These are phyloP conservation scores for Cystofilobasidium bisporidii DNA, from an alignment of 768 basidiomycete genomes.

Conservation along the genomic window DNA sequence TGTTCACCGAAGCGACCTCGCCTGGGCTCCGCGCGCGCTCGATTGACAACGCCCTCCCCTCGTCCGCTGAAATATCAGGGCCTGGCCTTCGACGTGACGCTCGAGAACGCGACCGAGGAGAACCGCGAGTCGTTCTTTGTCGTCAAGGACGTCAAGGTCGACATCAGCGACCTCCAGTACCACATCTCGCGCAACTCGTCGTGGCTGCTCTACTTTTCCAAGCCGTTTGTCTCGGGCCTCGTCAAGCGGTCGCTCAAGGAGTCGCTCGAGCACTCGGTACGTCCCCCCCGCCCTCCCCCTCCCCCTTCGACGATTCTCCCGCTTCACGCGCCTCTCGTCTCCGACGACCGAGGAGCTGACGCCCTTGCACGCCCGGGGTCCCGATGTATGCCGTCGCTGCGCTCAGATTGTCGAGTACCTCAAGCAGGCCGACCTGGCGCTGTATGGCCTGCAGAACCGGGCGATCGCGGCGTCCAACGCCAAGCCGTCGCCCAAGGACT, in stretches of 20 bases:
- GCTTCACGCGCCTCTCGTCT: too few relatives aligned
- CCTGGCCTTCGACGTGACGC: conserved; percentile 40
- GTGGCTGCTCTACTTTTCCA: conserved; percentile 29
- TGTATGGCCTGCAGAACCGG: conserved; percentile 28
- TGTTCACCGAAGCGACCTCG: too few relatives aligned
- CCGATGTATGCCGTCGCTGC: too few relatives aligned
- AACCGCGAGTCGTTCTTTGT: conserved; percentile 44
- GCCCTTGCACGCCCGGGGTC: too few relatives aligned
- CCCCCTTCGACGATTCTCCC: too few relatives aligned
- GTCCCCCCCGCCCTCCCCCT: too few relatives aligned
- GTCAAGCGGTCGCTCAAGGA: conserved; percentile 20
- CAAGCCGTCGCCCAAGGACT: conserved; percentile 22
- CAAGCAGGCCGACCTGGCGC: conserved; percentile 22
- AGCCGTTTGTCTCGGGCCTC: conserved; percentile 20
- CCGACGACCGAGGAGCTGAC: too few relatives aligned
- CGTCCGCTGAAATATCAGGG: too few relatives aligned
- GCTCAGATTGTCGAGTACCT: conserved; percentile 24
- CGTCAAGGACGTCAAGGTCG: conserved; percentile 41
- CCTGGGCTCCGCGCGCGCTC: too few relatives aligned
- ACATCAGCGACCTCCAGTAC: conserved; percentile 39
- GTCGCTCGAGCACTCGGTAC: conserved; percentile 22
- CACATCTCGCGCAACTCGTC: conserved; percentile 36
- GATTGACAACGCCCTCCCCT: too few relatives aligned
- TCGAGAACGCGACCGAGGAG: conserved; percentile 42
- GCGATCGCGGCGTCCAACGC: conserved; percentile 28